Percentiles rank a stretch among this genome's conserved stretches.
These are phyloP conservation scores for Penicillium freii DNA, from an alignment of 2,329 filamentous ascomycete species.

Conservation along the genomic window DNA sequence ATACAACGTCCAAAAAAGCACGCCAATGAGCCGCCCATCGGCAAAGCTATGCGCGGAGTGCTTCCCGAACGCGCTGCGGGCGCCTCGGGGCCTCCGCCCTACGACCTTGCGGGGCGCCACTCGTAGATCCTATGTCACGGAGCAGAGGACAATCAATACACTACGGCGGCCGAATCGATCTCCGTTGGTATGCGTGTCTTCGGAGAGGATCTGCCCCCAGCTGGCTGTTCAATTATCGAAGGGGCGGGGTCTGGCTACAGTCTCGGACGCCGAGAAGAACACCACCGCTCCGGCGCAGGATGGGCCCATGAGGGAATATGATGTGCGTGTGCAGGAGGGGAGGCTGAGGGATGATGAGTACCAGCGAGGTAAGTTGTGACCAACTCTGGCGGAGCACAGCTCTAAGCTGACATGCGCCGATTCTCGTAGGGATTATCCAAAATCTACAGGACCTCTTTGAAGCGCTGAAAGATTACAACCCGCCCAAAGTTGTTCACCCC, in stretches of 20 bases:
- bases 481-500: constrained; percentile 73
- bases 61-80: constrained; percentile 27
- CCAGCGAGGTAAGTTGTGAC: constrained; percentile 66
- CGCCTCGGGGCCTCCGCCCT: constrained; percentile 18
- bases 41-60: constrained; percentile 32
- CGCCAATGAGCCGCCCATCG: constrained; percentile 32
- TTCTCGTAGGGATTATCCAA: constrained; percentile 71
- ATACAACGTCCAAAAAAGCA: not conserved
- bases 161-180: not conserved
- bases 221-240: constrained; percentile 19
- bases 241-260: constrained; percentile 20
- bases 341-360: constrained; percentile 82
- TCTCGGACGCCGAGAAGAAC: constrained; percentile 15
- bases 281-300: constrained; percentile 17
- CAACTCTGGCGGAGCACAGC: not conserved
- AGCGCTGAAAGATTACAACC: constrained; percentile 70
- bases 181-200: not conserved
- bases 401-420: not conserved
- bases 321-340: constrained; percentile 71
- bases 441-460: constrained; percentile 86
- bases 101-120: constrained; percentile 17
- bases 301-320: constrained; percentile 86
- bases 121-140: constrained; percentile 17
- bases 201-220: constrained; percentile 11
- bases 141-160: constrained; percentile 17